These are phyloP conservation scores for Eimeria praecox DNA, from an alignment of 169 alveolate species.

Conservation along the genomic window DNA sequence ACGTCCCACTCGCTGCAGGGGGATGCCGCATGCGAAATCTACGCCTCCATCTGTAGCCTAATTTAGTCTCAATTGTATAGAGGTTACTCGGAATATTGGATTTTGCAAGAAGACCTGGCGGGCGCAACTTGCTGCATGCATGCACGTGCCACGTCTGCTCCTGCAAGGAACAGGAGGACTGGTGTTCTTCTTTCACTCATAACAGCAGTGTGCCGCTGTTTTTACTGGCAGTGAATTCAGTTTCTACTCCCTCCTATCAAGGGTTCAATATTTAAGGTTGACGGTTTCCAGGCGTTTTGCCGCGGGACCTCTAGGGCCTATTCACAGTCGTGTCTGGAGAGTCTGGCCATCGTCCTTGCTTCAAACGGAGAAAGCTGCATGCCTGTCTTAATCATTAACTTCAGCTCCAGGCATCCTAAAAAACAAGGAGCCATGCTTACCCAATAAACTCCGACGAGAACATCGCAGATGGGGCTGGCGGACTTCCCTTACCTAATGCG, in stretches of 20 bases:
- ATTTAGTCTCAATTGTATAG: not conserved
- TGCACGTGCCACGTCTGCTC: not conserved
- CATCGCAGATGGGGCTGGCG: slow-evolving; percentile 22
- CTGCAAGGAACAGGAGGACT: not conserved
- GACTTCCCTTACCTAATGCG: slow-evolving; percentile 46
- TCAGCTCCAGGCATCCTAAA: not conserved
- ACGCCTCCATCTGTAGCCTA: not conserved
- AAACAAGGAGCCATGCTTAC: not conserved
- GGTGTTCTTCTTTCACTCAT: not conserved
- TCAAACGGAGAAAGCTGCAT: not conserved
- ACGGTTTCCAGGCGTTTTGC: not conserved
- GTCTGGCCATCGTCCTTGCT: not conserved
- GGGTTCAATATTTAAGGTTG: not conserved
- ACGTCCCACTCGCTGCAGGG: not conserved
- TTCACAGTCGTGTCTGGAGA: not conserved
- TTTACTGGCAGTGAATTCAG: not conserved
- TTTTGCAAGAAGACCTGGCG: not conserved
- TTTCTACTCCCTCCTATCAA: not conserved
- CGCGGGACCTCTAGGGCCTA: not conserved
- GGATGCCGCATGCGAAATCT: not conserved
- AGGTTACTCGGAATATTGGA: not conserved
- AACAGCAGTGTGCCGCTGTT: too few species aligned
- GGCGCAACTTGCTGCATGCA: not conserved
- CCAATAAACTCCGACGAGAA: not conserved
- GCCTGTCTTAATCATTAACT: not conserved